A percentile compares a stretch with the other conserved stretches of the same genome.
Evolutionary conservation across 192 early-diverging fungal species (phyloP).

Genomic region (Ambispora gerdemannii): DNA sequence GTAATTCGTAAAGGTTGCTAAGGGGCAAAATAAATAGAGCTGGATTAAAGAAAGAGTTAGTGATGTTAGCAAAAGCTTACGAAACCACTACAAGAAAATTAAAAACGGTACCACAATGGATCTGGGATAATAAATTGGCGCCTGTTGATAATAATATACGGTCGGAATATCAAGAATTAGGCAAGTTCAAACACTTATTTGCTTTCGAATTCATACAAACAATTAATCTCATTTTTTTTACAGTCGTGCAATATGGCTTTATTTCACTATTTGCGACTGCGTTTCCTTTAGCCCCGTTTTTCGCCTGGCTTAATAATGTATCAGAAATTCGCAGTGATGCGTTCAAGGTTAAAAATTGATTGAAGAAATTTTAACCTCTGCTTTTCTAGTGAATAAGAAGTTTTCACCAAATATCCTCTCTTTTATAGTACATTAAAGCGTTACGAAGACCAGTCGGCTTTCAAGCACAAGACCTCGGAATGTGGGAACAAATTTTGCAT

Average conservation of each 20-base stretch:
- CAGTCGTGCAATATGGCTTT: constrained; percentile 66
- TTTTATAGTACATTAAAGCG: constrained; percentile 15
- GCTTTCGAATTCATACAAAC: neutral
- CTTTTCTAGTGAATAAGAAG: neutral
- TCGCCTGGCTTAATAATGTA: constrained; percentile 59
- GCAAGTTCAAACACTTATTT: neutral
- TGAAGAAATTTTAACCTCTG: neutral
- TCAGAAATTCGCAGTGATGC: constrained; percentile 62
- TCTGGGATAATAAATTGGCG: constrained; percentile 39
- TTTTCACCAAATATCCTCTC: neutral
- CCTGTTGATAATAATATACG: neutral
- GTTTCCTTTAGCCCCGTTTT: constrained; percentile 67
- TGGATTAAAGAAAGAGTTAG: neutral
- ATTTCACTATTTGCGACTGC: constrained; percentile 61
- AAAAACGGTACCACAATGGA: constrained; percentile 43
- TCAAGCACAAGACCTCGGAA: constrained; percentile 45
- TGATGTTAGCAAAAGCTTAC: neutral
- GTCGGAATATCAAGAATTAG: constrained; percentile 43
- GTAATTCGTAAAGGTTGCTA: constrained; percentile 12
- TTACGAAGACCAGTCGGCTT: constrained; percentile 38
- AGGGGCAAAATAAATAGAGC: neutral
- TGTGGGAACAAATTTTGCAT: constrained; percentile 40
- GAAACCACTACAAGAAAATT: neutral
- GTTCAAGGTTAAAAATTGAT: constrained; percentile 36
- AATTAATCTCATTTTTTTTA: neutral